Evolutionary conservation across 345 rosid species (phyloP), one percentile per base, ranked within the genome.

Genomic region (Citrus unshiu): DNA sequence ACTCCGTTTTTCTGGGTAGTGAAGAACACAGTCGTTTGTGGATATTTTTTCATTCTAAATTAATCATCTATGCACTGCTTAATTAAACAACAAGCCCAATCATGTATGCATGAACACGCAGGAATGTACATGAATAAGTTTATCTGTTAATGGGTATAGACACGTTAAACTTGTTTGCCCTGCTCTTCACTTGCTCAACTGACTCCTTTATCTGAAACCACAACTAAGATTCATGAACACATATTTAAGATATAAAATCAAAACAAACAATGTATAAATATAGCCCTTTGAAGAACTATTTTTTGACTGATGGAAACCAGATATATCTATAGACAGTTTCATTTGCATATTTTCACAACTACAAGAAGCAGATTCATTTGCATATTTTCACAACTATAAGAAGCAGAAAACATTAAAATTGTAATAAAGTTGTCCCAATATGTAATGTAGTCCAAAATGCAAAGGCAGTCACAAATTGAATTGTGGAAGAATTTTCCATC

Each of bases 201-300:
- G 77, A 86, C 67, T 82, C 85, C 84, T 87, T 89, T 80, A 85
- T 83, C 97, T 95, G 91, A 72, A 83, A 80, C 60, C 68, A 76
- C 27, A 81, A 74, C 37, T 51, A 76, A 73, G 46, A 27, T 49
- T 75, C 77, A 74, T 77, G 70, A 71, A 74, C 6, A 37, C 13
- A 81, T 40, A 76, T 68, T 21, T 18, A 21, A 32, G 59, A 73
- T 34, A 70, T 16, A 7, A 39, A 25, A 57, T 19, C 46, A 21
- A 34, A 39, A 68, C 8, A 22, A 58, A 24, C 12, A 67, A 37
- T 35, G 35, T 69, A 70, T 12, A 64, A 21, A 43, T 18, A 62
- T 12, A 46, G 62, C 35, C 56, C 14, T 54, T 7, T 24, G 56
- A 76, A 73, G n/a, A 81, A 25, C 8, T 32, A 65, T 49, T 7